A percentile compares a stretch with the other conserved stretches of the same genome.
Evolutionary conservation across 2,329 filamentous ascomycete species (phyloP).

Genomic region (Clonostachys sp.): DNA sequence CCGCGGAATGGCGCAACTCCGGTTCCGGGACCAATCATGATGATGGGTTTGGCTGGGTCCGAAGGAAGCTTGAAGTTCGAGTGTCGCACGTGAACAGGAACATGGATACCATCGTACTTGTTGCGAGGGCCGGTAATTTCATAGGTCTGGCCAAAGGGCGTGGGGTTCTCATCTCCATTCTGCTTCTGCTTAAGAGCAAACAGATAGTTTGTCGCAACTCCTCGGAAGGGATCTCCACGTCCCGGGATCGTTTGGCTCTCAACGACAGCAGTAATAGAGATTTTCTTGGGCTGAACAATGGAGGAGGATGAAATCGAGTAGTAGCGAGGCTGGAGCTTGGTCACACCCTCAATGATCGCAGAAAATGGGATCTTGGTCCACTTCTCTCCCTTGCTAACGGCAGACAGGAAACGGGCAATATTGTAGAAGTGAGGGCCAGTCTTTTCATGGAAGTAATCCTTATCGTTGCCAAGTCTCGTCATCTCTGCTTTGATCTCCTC

Average conservation of each 20-base stretch:
- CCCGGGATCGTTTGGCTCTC: slow-evolving; percentile 77
- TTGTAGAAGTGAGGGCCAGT: slow-evolving; percentile 80
- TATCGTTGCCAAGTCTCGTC: slow-evolving; percentile 83
- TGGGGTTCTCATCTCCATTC: slow-evolving; percentile 77
- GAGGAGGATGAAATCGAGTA: slow-evolving; percentile 99
- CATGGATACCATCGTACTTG: slow-evolving; percentile 94
- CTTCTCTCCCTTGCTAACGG: slow-evolving; percentile 65
- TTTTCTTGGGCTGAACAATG: slow-evolving; percentile 86
- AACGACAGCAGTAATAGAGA: slow-evolving; percentile 92
- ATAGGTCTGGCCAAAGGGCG: slow-evolving; percentile 81
- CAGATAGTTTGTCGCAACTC: slow-evolving; percentile 96
- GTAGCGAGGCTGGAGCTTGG: slow-evolving; percentile 95
- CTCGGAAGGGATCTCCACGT: slow-evolving; percentile 76
- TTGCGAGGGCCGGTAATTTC: slow-evolving; percentile 85
- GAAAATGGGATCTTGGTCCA: slow-evolving; percentile 92
- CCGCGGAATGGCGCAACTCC: slow-evolving; percentile 95
- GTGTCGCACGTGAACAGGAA: slow-evolving; percentile 93
- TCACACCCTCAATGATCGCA: slow-evolving; percentile 86
- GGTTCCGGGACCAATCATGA: slow-evolving; percentile 94
- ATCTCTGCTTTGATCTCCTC: slow-evolving; percentile 84
- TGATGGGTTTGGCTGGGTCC: slow-evolving; percentile 87
- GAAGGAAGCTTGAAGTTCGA: slow-evolving; percentile 99
- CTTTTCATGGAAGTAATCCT: slow-evolving; percentile 90
- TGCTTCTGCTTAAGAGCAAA: slow-evolving; percentile 95
- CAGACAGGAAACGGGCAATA: slow-evolving; percentile 78